Conservation (phyloP, 352 stramenopile genomes). For the Pythium rishiriense region DNA sequence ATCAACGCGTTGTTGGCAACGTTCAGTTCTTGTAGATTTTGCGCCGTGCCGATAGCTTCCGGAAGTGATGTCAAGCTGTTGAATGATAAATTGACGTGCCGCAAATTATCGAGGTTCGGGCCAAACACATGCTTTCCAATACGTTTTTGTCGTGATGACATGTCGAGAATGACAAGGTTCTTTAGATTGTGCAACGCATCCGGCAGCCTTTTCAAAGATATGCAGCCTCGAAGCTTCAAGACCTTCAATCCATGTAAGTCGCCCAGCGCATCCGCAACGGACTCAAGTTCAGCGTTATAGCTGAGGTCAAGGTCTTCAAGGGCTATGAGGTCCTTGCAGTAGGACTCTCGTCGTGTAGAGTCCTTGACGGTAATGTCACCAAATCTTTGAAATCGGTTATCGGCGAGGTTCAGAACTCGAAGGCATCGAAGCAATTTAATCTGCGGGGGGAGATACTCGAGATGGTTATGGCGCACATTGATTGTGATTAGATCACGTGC, state of each 20-base stretch:
- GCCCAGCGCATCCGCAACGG: conserved; percentile 39
- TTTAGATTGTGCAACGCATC: conserved; percentile 44
- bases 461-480: conserved; percentile 50
- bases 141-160: conserved; percentile 54
- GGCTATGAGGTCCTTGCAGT: conserved; percentile 36
- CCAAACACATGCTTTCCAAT: conserved; percentile 55
- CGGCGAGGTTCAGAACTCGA: conserved; percentile 47
- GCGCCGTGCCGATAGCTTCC: conserved; percentile 4
- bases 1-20: conserved; percentile 23
- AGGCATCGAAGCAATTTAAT: conserved; percentile 34
- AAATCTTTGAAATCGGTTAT: conserved; percentile 48
- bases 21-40: conserved; percentile 23
- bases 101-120: conserved; percentile 29
- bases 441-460: conserved; percentile 37
- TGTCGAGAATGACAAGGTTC: conserved; percentile 38
- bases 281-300: conserved; percentile 40
- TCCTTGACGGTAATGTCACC: conserved; percentile 27
- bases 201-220: conserved; percentile 39
- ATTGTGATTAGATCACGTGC: conserved; percentile 47
- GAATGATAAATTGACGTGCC: conserved; percentile 43
- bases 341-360: conserved; percentile 13
- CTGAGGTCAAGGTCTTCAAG: conserved; percentile 59
- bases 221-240: conserved; percentile 44
- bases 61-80: conserved; percentile 47
- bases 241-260: conserved; percentile 37